A percentile compares a stretch with the other conserved stretches of the same genome.
These are phyloP conservation scores for Breynia disticha DNA, from an alignment of 441 rosid species.

Conservation along the genomic window DNA sequence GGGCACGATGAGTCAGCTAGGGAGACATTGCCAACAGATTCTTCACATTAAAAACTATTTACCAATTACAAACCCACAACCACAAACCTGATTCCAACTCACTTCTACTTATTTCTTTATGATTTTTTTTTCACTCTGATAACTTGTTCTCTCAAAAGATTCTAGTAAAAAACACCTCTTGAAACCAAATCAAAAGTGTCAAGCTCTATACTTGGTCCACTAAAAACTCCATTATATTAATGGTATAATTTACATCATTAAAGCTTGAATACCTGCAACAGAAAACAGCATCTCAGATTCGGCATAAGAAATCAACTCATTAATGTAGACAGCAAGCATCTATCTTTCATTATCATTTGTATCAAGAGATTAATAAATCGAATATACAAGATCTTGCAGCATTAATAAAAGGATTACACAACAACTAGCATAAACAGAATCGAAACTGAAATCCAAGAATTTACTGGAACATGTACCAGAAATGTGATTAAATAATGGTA, in stretches of 20 bases:
- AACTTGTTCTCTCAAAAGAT: slow-evolving; percentile 24
- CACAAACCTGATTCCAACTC: slow-evolving; percentile 59
- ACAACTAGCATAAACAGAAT: slow-evolving; percentile 38
- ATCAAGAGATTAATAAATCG: slow-evolving; percentile 16
- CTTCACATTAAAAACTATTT: slow-evolving; percentile 43
- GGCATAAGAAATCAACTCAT: slow-evolving; percentile 62
- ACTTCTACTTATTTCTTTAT: slow-evolving; percentile 24
- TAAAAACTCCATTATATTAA: slow-evolving; percentile 4
- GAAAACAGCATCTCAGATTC: slow-evolving; percentile 84
- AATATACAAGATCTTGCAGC: slow-evolving; percentile 8
- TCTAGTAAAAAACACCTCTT: slow-evolving; percentile 24
- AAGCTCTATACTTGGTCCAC: slow-evolving; percentile 44
- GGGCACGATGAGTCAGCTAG: slow-evolving; percentile 41
- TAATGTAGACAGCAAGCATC: slow-evolving; percentile 74
- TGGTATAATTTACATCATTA: slow-evolving; percentile 29
- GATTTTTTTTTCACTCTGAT: slow-evolving; percentile 24
- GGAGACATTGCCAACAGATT: slow-evolving; percentile 68
- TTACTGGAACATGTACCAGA: slow-evolving; percentile 29
- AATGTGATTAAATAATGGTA: slow-evolving; percentile 24
- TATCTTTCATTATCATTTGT: slow-evolving; percentile 16
- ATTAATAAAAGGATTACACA: slow-evolving; percentile 30
- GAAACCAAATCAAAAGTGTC: slow-evolving; percentile 30
- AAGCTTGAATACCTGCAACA: slow-evolving; percentile 59
- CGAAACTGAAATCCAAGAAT: slow-evolving; percentile 42
- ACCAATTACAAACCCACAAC: slow-evolving; percentile 31